Evolutionary conservation across 2,329 filamentous ascomycete species (phyloP), one percentile per base, ranked within the genome.

Genomic region (Penicillium glabrum): DNA sequence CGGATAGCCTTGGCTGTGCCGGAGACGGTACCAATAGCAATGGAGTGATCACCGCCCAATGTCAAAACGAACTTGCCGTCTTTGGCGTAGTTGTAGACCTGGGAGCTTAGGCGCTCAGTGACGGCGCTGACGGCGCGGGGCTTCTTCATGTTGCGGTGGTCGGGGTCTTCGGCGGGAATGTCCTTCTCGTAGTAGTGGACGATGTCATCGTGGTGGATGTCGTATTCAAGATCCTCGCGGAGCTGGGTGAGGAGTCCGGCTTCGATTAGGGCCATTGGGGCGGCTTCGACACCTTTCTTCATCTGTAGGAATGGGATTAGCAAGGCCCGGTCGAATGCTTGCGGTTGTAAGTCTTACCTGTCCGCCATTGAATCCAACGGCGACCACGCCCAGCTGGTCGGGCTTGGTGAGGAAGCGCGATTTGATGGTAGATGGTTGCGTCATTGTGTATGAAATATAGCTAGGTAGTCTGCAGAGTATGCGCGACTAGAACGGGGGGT

Each of bases 361-460:
- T 56, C 95, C 95, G 64, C 93, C 93, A 53, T 92, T 96, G 81
- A 98, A 99, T 61, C 93, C 93, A 37, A 98, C 95, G 49, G 93
- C 92, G 37, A 98, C 91, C 55, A 99, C 85, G 61, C 93, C 95
- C 62, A 99, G 83, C 70, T 98, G 88, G 70, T 90, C 83, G 31
- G 87, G 85, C 71, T 88, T 83, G 62, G 88, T 82, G 66, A 98
- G 88, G 80, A 97, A 98, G 71, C 89, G 92, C 59, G 85, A 82
- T 48, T 79, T 71, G 60, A 87, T 81, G 7, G 83, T 84, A 4
- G 85, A 81, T 31, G 85, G 83, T 54, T 77, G 76, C 33, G 82
- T 83, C 81, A 84, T 84, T 56, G 55, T 69, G 67, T 53, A 23
- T 58, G 51, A n/a, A 53, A 54, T 37, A 41, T 52, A 13, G 11